A percentile compares a stretch with the other conserved stretches of the same genome.
phyloP scores from a whole-genome alignment of 768 basidiomycete species.

The Leccinum ochraceum region DNA sequence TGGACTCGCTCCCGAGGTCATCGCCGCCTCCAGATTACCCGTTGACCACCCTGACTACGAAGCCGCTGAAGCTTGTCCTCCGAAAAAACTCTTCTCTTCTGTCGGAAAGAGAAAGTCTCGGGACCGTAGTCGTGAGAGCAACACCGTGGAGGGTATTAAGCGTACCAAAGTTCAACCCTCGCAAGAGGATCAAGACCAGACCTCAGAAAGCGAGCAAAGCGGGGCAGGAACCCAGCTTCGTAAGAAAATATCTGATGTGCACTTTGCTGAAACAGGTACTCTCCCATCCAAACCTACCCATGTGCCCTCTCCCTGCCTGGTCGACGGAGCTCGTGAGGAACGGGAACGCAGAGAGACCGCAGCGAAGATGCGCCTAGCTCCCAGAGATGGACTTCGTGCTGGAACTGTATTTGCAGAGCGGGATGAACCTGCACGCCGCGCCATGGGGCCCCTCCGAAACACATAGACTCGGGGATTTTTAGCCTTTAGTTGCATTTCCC shows the following conservation, averaged over 20 bases:
- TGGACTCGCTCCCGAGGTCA: slow-evolving; percentile 44
- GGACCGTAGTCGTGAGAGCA: slow-evolving; percentile 26
- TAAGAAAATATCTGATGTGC: slow-evolving; percentile 1
- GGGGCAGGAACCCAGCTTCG: neutral
- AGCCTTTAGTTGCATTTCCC: neutral
- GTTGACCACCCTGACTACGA: slow-evolving; percentile 67
- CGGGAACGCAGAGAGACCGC: slow-evolving; percentile 29
- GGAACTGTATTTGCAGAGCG: slow-evolving; percentile 30
- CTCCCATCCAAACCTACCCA: slow-evolving; percentile 7
- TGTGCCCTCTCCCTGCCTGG: neutral
- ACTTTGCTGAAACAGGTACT: slow-evolving; percentile 7
- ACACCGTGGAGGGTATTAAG: slow-evolving; percentile 16
- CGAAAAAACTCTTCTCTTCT: slow-evolving; percentile 59
- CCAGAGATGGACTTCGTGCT: slow-evolving; percentile 31
- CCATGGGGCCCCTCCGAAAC: slow-evolving; percentile 31
- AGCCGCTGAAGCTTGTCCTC: slow-evolving; percentile 53
- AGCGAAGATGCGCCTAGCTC: slow-evolving; percentile 24
- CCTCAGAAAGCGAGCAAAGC: slow-evolving; percentile 21
- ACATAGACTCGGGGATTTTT: slow-evolving; percentile 4
- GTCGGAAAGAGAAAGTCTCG: slow-evolving; percentile 29
- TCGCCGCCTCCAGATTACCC: slow-evolving; percentile 51
- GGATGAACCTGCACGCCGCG: slow-evolving; percentile 32
- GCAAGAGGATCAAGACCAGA: slow-evolving; percentile 7
- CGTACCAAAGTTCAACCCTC: slow-evolving; percentile 10
- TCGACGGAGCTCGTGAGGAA: slow-evolving; percentile 21